Evolutionary conservation across 768 basidiomycete genomes (phyloP).

Genomic region (Mycena indigotica): DNA sequence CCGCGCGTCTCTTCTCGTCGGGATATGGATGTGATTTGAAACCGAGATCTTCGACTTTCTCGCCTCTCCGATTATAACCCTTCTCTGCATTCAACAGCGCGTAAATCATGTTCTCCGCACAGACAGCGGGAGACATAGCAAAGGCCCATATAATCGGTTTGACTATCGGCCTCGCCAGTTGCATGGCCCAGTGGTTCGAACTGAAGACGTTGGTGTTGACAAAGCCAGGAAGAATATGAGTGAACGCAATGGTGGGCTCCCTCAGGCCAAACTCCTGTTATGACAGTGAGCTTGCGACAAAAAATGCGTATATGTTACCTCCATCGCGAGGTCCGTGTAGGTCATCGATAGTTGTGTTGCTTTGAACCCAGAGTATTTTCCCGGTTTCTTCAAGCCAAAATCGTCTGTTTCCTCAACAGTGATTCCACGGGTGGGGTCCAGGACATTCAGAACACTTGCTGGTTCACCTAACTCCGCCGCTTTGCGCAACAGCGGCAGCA

Average conservation of each 20-base stretch:
- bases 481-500: constrained; percentile 33
- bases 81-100: constrained; percentile 10
- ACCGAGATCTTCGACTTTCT: background rate
- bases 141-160: constrained; percentile 1
- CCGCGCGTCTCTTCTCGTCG: background rate
- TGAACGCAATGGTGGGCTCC: constrained; percentile 25
- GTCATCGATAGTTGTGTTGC: background rate
- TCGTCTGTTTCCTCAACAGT: constrained; percentile 11
- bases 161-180: constrained; percentile 2
- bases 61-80: background rate
- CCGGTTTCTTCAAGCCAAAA: constrained; percentile 10
- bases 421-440: constrained; percentile 7
- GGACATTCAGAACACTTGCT: constrained; percentile 15
- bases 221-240: constrained; percentile 28
- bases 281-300: background rate
- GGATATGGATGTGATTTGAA: background rate
- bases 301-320: background rate
- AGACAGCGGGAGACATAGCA: constrained; percentile 1
- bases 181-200: constrained; percentile 3
- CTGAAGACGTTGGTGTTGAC: constrained; percentile 22
- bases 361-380: background rate
- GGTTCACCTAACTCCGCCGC: constrained; percentile 30
- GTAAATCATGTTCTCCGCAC: constrained; percentile 19
- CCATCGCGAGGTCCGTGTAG: background rate
- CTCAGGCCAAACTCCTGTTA: constrained; percentile 25